Evolutionary conservation across 1,139 yeast genomes (phyloP).

Genomic region (Saccharomycopsis crataegensis): DNA sequence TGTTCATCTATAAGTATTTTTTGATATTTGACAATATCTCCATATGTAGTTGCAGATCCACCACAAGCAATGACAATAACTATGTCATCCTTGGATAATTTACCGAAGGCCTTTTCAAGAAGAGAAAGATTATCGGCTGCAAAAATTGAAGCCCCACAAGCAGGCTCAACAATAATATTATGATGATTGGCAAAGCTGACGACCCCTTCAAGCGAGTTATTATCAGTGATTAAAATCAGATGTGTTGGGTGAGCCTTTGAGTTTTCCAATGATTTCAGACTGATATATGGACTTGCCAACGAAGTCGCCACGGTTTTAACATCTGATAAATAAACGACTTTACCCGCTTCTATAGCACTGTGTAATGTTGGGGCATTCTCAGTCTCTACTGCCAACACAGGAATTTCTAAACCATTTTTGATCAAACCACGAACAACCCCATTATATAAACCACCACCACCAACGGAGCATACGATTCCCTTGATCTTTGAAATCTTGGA

Average conservation of each 20-base stretch:
- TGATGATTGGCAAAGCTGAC: conserved; percentile 42
- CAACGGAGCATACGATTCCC: conserved; percentile 61
- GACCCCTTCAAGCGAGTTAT: conserved; percentile 47
- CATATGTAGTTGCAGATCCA: conserved; percentile 42
- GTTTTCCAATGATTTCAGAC: conserved; percentile 39
- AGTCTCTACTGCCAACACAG: conserved; percentile 53
- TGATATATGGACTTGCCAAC: conserved; percentile 51
- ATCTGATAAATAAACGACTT: conserved; percentile 36
- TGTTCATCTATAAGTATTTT: neutral
- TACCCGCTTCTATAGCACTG: conserved; percentile 40
- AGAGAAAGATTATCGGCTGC: conserved; percentile 37
- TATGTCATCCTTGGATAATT: conserved; percentile 36
- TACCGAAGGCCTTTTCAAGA: conserved; percentile 29
- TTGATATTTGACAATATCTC: conserved; percentile 26
- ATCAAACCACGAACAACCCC: conserved; percentile 55
- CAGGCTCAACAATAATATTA: conserved; percentile 56
- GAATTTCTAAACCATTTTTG: conserved; percentile 35
- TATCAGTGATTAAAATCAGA: conserved; percentile 45
- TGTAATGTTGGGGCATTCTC: conserved; percentile 51
- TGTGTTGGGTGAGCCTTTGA: conserved; percentile 32
- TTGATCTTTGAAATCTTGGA: conserved; percentile 33
- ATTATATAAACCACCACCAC: conserved; percentile 69
- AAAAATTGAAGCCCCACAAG: conserved; percentile 67
- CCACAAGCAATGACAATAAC: conserved; percentile 60
- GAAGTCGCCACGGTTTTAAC: conserved; percentile 54